Conservation (phyloP, 202 grass and related monocot genomes). For the Cymbopogon flexuosus region DNA sequence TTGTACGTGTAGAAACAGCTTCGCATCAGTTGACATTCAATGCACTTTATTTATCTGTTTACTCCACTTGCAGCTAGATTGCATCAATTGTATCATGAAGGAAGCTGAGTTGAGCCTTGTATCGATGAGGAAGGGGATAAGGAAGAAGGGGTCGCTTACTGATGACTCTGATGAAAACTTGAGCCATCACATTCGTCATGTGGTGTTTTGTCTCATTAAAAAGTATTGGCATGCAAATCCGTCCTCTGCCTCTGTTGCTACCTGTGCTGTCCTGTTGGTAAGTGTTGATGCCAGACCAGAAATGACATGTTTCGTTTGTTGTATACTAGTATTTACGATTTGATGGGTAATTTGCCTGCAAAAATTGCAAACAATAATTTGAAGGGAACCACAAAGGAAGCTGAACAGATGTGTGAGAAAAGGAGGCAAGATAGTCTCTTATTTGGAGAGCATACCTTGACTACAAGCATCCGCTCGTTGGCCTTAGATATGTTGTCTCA, state of each 20-base stretch:
- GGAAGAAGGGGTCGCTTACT: neutral
- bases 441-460: neutral
- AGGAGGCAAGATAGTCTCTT: neutral
- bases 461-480: neutral
- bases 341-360: neutral
- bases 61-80: neutral
- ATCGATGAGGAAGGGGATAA: neutral
- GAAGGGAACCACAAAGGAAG: neutral
- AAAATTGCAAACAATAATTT: neutral
- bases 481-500: neutral
- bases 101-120: neutral
- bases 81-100: neutral
- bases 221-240: neutral
- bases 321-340: neutral
- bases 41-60: neutral
- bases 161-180: too few relatives aligned
- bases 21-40: neutral
- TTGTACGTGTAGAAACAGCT: neutral
- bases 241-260: neutral
- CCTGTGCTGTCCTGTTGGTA: neutral
- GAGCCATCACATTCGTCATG: neutral
- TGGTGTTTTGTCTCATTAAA: neutral
- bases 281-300: neutral
- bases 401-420: neutral
- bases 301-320: neutral